Conservation (phyloP, 73 alveolate genomes). For the Paramecium primaurelia region DNA sequence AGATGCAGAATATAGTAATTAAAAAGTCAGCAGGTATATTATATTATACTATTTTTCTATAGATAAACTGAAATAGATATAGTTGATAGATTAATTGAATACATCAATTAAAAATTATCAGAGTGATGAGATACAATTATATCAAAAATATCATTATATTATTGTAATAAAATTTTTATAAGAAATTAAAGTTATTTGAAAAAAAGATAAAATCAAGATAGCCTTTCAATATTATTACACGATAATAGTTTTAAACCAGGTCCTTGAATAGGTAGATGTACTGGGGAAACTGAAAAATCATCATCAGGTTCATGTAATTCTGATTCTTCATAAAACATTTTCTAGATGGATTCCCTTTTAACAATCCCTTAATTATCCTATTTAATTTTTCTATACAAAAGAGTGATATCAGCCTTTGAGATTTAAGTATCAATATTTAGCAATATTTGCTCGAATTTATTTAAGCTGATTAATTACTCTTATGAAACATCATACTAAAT, state of each 20-base stretch:
- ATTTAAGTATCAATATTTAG: not conserved
- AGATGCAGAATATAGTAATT: not conserved
- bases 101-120: not conserved
- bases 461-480: not conserved
- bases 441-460: not conserved
- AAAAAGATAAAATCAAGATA: not conserved
- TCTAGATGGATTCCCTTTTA: not conserved
- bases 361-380: not conserved
- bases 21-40: slow-evolving; percentile 24
- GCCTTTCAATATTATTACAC: not conserved
- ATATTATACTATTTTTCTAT: not conserved
- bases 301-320: not conserved
- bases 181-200: not conserved
- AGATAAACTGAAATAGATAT: slow-evolving; percentile 22
- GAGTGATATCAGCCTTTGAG: not conserved
- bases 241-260: not conserved
- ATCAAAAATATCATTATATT: not conserved
- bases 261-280: not conserved
- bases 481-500: not conserved
- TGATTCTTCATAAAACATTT: not conserved
- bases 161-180: not conserved
- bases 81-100: not conserved
- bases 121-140: not conserved
- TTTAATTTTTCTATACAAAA: not conserved
- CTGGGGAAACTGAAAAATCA: not conserved